phyloP scores from a whole-genome alignment of 148 eudicot genomes.

The Cornus suecica region DNA sequence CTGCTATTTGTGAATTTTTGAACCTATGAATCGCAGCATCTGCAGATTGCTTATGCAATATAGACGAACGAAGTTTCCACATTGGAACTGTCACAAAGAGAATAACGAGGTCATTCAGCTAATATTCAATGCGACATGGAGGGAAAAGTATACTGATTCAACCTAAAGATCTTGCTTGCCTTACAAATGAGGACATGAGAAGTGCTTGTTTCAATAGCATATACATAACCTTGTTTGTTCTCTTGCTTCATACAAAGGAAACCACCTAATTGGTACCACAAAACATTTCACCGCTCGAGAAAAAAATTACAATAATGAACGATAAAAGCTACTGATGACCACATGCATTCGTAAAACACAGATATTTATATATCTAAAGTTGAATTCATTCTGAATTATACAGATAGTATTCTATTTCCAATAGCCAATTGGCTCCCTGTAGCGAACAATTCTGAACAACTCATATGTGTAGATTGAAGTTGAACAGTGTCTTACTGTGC shows the following conservation, averaged over 20 bases:
- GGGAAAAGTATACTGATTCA: background rate
- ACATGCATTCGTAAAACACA: background rate
- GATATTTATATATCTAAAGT: too few relatives aligned
- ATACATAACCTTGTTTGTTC: too few relatives aligned
- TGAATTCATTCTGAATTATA: too few relatives aligned
- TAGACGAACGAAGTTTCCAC: background rate
- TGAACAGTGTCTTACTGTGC: background rate
- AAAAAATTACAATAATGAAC: too few relatives aligned
- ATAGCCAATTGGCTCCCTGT: background rate
- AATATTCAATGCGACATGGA: background rate
- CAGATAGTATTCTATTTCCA: background rate
- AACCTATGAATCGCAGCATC: background rate
- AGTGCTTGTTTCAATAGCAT: background rate
- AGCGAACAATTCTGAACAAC: background rate
- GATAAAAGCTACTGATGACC: too few relatives aligned
- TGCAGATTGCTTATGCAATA: background rate
- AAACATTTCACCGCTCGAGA: background rate
- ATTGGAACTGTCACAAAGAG: background rate
- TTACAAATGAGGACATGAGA: background rate
- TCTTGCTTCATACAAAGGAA: too few relatives aligned
- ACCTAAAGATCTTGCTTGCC: background rate
- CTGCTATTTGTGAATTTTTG: background rate
- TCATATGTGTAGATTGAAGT: background rate
- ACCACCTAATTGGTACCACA: background rate
- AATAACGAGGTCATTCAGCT: background rate